These are phyloP conservation scores for Xylaria scruposa DNA, from an alignment of 495 filamentous ascomycete genomes.

Conservation along the genomic window DNA sequence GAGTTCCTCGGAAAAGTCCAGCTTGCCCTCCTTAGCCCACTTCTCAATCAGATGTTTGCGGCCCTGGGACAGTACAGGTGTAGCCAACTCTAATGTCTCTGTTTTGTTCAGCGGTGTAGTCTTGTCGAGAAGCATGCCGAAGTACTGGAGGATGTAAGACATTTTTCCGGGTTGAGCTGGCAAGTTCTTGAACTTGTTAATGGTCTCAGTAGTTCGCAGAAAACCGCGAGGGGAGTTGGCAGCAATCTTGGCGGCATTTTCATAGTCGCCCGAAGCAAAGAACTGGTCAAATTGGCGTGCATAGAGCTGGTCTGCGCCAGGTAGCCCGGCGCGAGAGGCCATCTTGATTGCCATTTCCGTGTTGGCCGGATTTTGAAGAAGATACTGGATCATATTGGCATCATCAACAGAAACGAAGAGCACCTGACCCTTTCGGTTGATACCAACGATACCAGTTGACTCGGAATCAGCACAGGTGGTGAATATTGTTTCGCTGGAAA, in stretches of 20 bases:
- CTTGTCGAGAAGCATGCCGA: constrained; percentile 96
- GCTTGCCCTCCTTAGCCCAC: constrained; percentile 94
- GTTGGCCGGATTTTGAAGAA: constrained; percentile 94
- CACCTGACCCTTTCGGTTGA: constrained; percentile 97
- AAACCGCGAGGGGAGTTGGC: constrained; percentile 97
- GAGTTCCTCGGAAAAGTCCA: constrained; percentile 93
- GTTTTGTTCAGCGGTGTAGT: constrained; percentile 82
- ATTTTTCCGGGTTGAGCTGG: constrained; percentile 77
- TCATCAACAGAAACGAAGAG: constrained; percentile 93
- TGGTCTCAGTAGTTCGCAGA: constrained; percentile 89
- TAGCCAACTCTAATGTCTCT: constrained; percentile 91
- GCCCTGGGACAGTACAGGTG: constrained; percentile 89
- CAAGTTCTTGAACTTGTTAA: constrained; percentile 90
- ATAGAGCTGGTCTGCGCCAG: constrained; percentile 94
- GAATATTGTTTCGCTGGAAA: constrained; percentile 99
- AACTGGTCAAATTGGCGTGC: constrained; percentile 90
- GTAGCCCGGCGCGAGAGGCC: constrained; percentile 89
- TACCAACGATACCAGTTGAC: constrained; percentile 85
- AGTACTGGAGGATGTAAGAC: constrained; percentile 95
- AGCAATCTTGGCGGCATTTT: constrained; percentile 90
- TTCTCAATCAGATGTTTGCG: constrained; percentile 97
- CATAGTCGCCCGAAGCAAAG: constrained; percentile 74
- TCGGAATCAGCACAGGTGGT: constrained; percentile 86
- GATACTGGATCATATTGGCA: constrained; percentile 85
- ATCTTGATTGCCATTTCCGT: constrained; percentile 91